A percentile compares a stretch with the other conserved stretches of the same genome.
Conservation (phyloP, 257 asterid genomes). For the Pogostemon cablin region DNA sequence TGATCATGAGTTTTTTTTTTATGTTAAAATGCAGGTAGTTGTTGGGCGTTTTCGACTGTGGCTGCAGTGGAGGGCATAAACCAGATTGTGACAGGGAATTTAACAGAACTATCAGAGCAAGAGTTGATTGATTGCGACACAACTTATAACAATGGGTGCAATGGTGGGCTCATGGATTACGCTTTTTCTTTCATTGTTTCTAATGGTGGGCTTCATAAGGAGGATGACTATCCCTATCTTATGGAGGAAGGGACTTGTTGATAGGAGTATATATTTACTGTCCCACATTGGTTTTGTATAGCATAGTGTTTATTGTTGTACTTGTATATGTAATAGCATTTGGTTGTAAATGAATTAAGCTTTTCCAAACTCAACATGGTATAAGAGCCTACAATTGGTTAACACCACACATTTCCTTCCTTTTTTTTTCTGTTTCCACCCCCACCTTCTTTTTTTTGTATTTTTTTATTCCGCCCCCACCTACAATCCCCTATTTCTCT, state of each 20-base stretch:
- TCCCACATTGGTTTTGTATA: too few species aligned
- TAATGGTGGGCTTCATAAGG: constrained; percentile 67
- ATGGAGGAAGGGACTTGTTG: constrained; percentile 77
- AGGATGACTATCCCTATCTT: constrained; percentile 72
- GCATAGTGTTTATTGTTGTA: too few species aligned
- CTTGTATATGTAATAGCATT: too few species aligned
- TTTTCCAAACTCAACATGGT: too few species aligned
- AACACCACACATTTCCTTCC: too few species aligned
- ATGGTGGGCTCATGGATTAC: constrained; percentile 75
- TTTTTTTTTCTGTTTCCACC: too few species aligned
- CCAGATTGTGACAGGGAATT: constrained; percentile 46
- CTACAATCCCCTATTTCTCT: too few species aligned
- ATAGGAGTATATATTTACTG: too few species aligned
- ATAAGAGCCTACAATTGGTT: too few species aligned
- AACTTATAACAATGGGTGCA: constrained; percentile 62
- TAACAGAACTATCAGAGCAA: constrained; percentile 67
- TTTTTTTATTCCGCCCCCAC: too few species aligned
- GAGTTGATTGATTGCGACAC: constrained; percentile 73
- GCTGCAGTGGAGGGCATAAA: constrained; percentile 58
- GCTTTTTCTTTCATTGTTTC: constrained; percentile 59
- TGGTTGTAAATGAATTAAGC: too few species aligned
- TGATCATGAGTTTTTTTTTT: background rate
- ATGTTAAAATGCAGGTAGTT: constrained; percentile 41
- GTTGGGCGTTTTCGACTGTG: constrained; percentile 63
- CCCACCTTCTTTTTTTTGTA: too few species aligned